These are phyloP conservation scores for Bauhinia variegata DNA, from an alignment of 306 rosid genomes.

Conservation along the genomic window DNA sequence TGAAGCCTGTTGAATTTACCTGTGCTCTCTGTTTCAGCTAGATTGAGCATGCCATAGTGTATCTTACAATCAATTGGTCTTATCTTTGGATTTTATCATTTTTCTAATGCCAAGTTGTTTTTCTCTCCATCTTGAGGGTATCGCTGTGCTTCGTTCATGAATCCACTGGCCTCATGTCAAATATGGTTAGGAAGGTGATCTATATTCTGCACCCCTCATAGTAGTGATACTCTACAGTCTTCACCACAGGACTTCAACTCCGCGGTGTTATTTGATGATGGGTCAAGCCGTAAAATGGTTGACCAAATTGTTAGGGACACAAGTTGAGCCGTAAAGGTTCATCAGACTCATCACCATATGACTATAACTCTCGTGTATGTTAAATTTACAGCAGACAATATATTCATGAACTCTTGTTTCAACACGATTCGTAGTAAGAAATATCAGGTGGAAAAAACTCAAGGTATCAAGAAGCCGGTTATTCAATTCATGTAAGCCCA, in stretches of 20 bases:
- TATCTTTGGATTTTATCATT: slow-evolving; percentile 19
- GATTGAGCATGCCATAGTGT: slow-evolving; percentile 30
- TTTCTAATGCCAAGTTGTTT: not conserved
- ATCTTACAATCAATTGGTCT: slow-evolving; percentile 15
- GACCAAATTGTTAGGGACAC: not conserved
- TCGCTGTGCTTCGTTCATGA: not conserved
- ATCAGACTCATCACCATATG: too few species aligned
- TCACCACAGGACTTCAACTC: not conserved
- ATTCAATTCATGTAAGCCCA: too few species aligned
- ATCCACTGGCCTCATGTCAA: not conserved
- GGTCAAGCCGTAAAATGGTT: too few species aligned
- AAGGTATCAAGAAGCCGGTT: too few species aligned
- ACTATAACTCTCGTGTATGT: not conserved
- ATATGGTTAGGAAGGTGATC: not conserved
- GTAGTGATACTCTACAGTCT: not conserved
- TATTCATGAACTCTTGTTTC: not conserved
- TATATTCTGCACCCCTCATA: not conserved
- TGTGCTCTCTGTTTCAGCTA: slow-evolving; percentile 14
- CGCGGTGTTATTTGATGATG: too few species aligned
- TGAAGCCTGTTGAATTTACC: slow-evolving; percentile 38
- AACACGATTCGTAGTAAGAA: not conserved
- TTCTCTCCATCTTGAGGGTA: slow-evolving; percentile 13
- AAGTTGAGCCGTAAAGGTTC: too few species aligned
- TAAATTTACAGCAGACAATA: not conserved
- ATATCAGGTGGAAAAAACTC: not conserved